Conservation (phyloP, 306 rosid species). For the Purshia tridentata region DNA sequence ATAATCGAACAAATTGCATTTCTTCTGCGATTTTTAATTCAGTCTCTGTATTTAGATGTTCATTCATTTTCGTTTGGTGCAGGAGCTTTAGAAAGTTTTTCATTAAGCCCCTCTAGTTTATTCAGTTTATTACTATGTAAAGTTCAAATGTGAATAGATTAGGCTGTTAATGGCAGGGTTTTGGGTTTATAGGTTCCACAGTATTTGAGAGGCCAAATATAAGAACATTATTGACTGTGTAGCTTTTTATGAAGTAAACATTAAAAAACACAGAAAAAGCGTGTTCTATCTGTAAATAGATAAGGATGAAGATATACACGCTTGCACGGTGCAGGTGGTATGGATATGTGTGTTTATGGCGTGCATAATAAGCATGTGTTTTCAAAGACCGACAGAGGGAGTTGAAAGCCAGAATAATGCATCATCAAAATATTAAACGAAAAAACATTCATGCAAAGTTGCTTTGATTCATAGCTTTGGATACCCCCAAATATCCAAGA, state of each 20-base stretch:
- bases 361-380: constrained; percentile 15
- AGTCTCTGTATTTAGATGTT: background rate
- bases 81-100: background rate
- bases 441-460: constrained; percentile 19
- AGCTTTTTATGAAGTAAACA: background rate
- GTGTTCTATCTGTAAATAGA: background rate
- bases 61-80: background rate
- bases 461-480: constrained; percentile 27
- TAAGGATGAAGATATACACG: background rate
- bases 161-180: too few relatives aligned
- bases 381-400: background rate
- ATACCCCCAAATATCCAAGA: constrained; percentile 26
- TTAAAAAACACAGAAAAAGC: background rate
- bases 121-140: background rate
- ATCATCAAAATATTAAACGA: background rate
- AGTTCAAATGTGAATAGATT: too few relatives aligned
- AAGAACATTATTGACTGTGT: background rate
- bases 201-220: background rate
- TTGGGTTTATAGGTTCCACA: background rate
- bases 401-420: constrained; percentile 2
- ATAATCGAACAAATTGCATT: constrained; percentile 19
- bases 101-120: background rate
- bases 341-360: background rate
- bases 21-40: background rate
- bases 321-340: background rate